Evolutionary conservation across 2,329 filamentous ascomycete species (phyloP), one percentile per base, ranked within the genome.

Genomic region (Blastomyces parvus): DNA sequence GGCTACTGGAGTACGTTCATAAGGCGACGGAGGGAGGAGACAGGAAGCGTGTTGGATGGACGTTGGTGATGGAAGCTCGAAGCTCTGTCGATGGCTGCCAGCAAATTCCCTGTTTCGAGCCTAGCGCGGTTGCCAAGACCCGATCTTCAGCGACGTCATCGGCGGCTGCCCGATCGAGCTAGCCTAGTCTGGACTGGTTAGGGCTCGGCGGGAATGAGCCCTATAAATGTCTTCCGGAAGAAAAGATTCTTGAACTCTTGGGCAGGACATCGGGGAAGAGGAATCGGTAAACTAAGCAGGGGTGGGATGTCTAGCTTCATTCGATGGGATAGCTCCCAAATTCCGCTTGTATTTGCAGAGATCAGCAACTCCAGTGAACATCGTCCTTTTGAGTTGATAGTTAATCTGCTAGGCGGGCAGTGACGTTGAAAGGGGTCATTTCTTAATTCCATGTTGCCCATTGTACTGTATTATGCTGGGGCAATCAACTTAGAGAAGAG

Each of bases 61-160:
- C 38, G 60, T 56, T 57, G 8, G n/a, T 56, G 7, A 19, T 44
- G 42, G 17, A n/a, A 58, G 55, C 36, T 58, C 55, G 2, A 30
- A 30, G 27, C 27, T 30, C 2, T 30, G 27, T n/a, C n/a, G n/a
- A n/a, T n/a, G n/a, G n/a, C n/a, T 27, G 33, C 36, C 36, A 38
- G 22, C 55, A 33, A n/a, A 36, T 33, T 59, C 27, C 9, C 57
- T 27, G 14, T 25, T 33, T 59, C 38, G 14, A 27, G 58, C 22
- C 14, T 59, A 36, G 57, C 17, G 30, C 30, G 0, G 52, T 22
- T 22, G 33, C 27, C 30, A 55, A 55, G 19, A 19, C 30, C 57
- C 33, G 58, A 59, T 48, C 42, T 25, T 8, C 4, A n/a, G 22
- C 30, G 30, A 59, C 58, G 58, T 59, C 58, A 59, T 48, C 22